Conservation (phyloP, 352 stramenopile species). For the Phytopythium cucurbitacearum region DNA sequence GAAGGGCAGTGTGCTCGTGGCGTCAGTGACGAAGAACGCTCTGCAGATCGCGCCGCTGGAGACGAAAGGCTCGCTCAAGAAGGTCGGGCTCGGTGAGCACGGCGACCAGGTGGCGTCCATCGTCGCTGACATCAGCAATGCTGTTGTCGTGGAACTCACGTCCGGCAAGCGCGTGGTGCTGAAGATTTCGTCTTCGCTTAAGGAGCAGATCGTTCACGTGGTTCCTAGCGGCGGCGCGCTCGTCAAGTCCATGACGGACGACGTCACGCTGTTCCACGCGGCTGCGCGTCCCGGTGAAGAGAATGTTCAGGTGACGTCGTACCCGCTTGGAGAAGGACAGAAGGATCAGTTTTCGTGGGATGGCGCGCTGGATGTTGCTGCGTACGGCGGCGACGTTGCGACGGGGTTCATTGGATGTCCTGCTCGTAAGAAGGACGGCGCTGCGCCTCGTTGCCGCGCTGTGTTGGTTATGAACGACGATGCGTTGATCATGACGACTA, state of each 20-base stretch:
- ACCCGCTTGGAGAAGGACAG: constrained; percentile 24
- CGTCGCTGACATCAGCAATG: constrained; percentile 32
- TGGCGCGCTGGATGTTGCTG: constrained; percentile 36
- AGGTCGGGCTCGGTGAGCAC: constrained; percentile 21
- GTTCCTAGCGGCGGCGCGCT: constrained; percentile 37
- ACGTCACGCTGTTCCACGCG: constrained; percentile 54
- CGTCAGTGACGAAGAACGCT: constrained; percentile 23
- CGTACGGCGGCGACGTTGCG: constrained; percentile 47
- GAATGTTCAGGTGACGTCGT: constrained; percentile 37
- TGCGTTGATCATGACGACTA: constrained; percentile 61
- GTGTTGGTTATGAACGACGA: constrained; percentile 73
- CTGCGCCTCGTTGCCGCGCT: constrained; percentile 37
- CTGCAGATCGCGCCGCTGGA: constrained; percentile 37
- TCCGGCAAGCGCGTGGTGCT: constrained; percentile 60
- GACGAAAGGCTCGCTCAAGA: constrained; percentile 15
- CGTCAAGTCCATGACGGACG: constrained; percentile 51
- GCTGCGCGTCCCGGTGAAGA: constrained; percentile 14
- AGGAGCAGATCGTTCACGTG: constrained; percentile 30
- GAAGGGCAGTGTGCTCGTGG: constrained; percentile 20
- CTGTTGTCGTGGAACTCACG: constrained; percentile 42
- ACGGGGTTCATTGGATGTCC: constrained; percentile 53
- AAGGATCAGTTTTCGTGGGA: constrained; percentile 38
- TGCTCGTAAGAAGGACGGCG: constrained; percentile 49
- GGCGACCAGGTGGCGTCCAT: constrained; percentile 31
- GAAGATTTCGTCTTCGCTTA: constrained; percentile 37